These are phyloP conservation scores for Fusarium illudens DNA, from an alignment of 2,329 filamentous ascomycete genomes.

Conservation along the genomic window DNA sequence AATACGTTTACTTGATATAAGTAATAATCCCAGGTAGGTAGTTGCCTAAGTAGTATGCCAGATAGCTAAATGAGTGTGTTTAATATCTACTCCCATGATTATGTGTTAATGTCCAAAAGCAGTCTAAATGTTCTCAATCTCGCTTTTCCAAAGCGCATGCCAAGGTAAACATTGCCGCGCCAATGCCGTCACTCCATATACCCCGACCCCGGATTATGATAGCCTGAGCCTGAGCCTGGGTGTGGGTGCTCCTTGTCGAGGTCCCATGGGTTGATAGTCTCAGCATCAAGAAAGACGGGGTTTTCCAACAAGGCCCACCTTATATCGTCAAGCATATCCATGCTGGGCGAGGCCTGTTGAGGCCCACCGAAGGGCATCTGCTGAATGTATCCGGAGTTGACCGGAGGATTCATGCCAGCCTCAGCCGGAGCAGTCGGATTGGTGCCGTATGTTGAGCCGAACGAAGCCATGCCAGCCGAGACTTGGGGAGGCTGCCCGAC, in stretches of 20 bases:
- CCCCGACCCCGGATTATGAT: neutral
- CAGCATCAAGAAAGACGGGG: too few relatives aligned
- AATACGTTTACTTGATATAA: too few relatives aligned
- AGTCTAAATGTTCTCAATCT: neutral
- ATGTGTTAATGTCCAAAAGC: neutral
- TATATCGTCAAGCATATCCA: neutral
- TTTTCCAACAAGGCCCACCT: neutral
- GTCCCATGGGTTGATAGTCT: too few relatives aligned
- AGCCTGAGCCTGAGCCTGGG: neutral
- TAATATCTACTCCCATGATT: too few relatives aligned
- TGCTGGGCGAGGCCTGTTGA: neutral
- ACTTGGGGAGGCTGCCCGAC: neutral
- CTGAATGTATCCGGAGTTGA: too few relatives aligned
- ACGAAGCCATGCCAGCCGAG: neutral
- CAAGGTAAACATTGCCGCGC: neutral
- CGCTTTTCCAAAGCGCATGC: neutral
- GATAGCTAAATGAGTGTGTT: too few relatives aligned
- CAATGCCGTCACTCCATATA: neutral
- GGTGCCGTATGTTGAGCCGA: too few relatives aligned
- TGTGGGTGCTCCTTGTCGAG: too few relatives aligned
- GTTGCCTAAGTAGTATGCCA: too few relatives aligned
- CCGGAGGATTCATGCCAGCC: too few relatives aligned
- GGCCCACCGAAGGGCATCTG: too few relatives aligned
- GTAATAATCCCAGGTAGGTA: too few relatives aligned
- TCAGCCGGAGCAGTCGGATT: neutral